Percentiles rank a stretch among this genome's conserved stretches.
These are phyloP conservation scores for Mrakia blollopis DNA, from an alignment of 768 basidiomycete species.

Conservation along the genomic window DNA sequence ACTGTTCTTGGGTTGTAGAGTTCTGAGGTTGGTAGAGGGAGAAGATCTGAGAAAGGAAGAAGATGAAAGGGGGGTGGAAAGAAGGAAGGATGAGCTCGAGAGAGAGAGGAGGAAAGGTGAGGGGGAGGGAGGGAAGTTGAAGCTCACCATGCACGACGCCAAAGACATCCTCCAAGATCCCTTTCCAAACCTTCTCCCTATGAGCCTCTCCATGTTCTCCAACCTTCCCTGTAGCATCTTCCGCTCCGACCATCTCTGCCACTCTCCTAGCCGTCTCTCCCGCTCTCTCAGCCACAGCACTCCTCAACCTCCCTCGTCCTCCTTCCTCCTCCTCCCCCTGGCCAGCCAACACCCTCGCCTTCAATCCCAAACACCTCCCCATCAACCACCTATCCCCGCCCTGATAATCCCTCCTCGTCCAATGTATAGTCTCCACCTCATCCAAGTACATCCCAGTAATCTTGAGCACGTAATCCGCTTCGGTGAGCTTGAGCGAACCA, in stretches of 20 bases:
- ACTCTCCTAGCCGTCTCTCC: neutral
- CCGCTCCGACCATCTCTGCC: neutral
- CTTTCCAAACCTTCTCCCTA: slow-evolving; percentile 13
- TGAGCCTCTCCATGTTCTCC: slow-evolving; percentile 6
- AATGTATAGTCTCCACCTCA: neutral
- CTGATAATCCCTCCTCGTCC: neutral
- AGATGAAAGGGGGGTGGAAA: too few species aligned
- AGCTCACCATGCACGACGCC: neutral
- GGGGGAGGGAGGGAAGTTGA: neutral
- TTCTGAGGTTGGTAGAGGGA: neutral
- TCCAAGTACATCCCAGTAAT: slow-evolving; percentile 12
- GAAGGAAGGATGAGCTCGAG: neutral
- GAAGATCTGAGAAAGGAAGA: neutral
- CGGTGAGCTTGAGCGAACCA: neutral
- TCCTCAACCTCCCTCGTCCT: neutral
- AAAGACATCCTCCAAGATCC: neutral
- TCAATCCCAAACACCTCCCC: neutral
- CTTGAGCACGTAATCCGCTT: slow-evolving; percentile 24
- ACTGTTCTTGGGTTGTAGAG: neutral
- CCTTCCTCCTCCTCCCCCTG: neutral
- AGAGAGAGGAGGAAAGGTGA: too few species aligned
- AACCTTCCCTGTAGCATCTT: neutral
- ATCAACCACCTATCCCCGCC: slow-evolving; percentile 13
- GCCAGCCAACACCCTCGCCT: neutral
- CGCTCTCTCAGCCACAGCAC: neutral